Evolutionary conservation across 2,329 filamentous ascomycete species (phyloP).

Genomic region (Colletotrichum neosansevieriae): DNA sequence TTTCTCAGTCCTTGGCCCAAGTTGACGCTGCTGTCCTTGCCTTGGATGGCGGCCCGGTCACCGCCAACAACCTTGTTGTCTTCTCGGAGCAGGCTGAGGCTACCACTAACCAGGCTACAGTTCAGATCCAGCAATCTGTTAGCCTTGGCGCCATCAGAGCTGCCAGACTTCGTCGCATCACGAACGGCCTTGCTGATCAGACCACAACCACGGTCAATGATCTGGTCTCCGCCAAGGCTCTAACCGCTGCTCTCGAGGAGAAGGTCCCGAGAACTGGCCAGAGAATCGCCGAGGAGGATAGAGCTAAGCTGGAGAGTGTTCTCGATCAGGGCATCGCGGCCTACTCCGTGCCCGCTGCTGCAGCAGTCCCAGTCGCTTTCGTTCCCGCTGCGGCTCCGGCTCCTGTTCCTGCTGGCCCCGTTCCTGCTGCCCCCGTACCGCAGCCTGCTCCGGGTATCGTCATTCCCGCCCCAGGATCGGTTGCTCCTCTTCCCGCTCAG

Average conservation of each 20-base stretch:
- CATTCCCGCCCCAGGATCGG: background rate
- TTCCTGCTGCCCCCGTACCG: slow-evolving; percentile 4
- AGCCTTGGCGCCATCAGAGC: slow-evolving; percentile 42
- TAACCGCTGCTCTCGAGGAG: slow-evolving; percentile 44
- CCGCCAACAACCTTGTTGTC: slow-evolving; percentile 34
- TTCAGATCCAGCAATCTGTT: slow-evolving; percentile 44
- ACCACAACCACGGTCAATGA: slow-evolving; percentile 43
- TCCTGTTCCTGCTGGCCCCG: slow-evolving; percentile 6
- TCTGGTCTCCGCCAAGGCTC: slow-evolving; percentile 41
- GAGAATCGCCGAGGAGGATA: slow-evolving; percentile 44
- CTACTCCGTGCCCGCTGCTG: slow-evolving; percentile 34
- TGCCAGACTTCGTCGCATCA: slow-evolving; percentile 42
- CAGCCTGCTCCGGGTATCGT: slow-evolving; percentile 3
- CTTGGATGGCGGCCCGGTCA: slow-evolving; percentile 29
- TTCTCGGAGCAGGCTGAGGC: slow-evolving; percentile 32
- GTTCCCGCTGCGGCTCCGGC: slow-evolving; percentile 16
- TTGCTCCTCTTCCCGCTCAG: background rate
- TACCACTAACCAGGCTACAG: slow-evolving; percentile 42
- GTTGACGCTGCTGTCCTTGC: slow-evolving; percentile 31
- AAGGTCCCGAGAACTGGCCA: slow-evolving; percentile 46
- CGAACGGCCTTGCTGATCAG: slow-evolving; percentile 41
- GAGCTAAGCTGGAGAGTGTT: slow-evolving; percentile 42
- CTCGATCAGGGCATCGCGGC: slow-evolving; percentile 43
- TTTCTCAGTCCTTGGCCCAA: slow-evolving; percentile 22
- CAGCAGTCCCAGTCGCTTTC: slow-evolving; percentile 20